A percentile compares a stretch with the other conserved stretches of the same genome.
Conservation (phyloP, 805 yeast species). For the Tetrapisispora nanseiensis region DNA sequence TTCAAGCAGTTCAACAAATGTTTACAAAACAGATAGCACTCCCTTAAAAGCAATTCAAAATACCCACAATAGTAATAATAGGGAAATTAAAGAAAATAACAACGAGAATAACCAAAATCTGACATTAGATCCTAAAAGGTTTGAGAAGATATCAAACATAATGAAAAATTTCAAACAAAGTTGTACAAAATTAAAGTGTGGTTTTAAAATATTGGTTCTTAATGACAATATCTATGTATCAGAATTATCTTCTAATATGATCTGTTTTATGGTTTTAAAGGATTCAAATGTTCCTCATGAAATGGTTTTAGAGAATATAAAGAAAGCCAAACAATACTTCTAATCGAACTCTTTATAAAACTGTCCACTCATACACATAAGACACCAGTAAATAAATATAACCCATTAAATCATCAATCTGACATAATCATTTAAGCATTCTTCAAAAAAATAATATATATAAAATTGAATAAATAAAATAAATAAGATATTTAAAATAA, state of each 20-base stretch:
- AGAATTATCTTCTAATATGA: constrained; percentile 49
- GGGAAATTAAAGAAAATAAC: constrained; percentile 22
- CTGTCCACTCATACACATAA: neutral
- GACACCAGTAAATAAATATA: neutral
- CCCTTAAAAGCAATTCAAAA: constrained; percentile 6
- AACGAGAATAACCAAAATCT: constrained; percentile 8
- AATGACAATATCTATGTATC: constrained; percentile 48
- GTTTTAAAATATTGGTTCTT: constrained; percentile 65
- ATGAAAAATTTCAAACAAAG: constrained; percentile 92
- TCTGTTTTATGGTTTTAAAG: constrained; percentile 51
- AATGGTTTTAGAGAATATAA: constrained; percentile 46
- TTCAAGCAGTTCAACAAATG: constrained; percentile 27
- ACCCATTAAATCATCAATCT: no score
- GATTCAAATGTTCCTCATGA: constrained; percentile 28
- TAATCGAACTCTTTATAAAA: neutral
- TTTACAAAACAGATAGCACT: neutral
- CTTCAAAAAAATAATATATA: neutral
- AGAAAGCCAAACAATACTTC: constrained; percentile 36
- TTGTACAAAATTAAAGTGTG: constrained; percentile 76
- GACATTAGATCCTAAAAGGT: constrained; percentile 75
- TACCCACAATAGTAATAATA: constrained; percentile 24
- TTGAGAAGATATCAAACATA: constrained; percentile 87
- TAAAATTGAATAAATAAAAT: no score
- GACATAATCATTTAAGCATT: neutral
- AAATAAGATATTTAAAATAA: neutral